A percentile compares a stretch with the other conserved stretches of the same genome.
These are phyloP conservation scores for Forsythia suspensa DNA, from an alignment of 257 asterid species.

Conservation along the genomic window DNA sequence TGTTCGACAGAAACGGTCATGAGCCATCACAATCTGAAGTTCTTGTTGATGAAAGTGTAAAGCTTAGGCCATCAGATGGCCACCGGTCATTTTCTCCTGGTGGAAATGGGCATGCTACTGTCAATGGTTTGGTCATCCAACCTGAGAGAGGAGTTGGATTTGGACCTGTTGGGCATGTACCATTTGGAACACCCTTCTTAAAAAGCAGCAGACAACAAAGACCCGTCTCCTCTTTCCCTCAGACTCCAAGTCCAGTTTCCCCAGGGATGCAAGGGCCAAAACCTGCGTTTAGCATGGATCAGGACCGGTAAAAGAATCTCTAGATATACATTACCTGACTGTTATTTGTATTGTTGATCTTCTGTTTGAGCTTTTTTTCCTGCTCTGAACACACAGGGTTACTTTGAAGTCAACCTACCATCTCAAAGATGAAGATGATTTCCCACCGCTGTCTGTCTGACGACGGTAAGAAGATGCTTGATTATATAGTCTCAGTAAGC, in stretches of 20 bases:
- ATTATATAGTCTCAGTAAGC: slow-evolving; percentile 12
- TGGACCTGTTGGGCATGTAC: no score
- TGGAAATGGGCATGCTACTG: slow-evolving; percentile 27
- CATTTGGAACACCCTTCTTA: slow-evolving; percentile 22
- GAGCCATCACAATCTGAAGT: slow-evolving; percentile 35
- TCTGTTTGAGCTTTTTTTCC: slow-evolving; percentile 27
- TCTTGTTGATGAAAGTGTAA: slow-evolving; percentile 24
- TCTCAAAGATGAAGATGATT: slow-evolving; percentile 77
- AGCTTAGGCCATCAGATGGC: slow-evolving; percentile 25
- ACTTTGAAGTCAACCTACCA: slow-evolving; percentile 55
- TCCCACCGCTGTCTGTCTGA: slow-evolving; percentile 69
- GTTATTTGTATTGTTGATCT: slow-evolving; percentile 30
- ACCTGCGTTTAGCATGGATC: slow-evolving; percentile 36
- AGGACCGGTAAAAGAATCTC: slow-evolving; percentile 52
- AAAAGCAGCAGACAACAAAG: slow-evolving; percentile 36
- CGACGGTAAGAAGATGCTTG: background rate
- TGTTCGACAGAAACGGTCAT: slow-evolving; percentile 40
- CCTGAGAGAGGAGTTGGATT: no score
- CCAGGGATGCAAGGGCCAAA: slow-evolving; percentile 31
- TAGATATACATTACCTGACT: background rate
- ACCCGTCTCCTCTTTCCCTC: slow-evolving; percentile 30
- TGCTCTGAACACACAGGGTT: slow-evolving; percentile 21
- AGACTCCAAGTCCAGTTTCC: background rate
- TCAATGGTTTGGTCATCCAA: no score
- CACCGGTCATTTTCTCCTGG: slow-evolving; percentile 34